Base-by-base conservation (phyloP, 106 monocot genomes). In the Allium sativum region DNA sequence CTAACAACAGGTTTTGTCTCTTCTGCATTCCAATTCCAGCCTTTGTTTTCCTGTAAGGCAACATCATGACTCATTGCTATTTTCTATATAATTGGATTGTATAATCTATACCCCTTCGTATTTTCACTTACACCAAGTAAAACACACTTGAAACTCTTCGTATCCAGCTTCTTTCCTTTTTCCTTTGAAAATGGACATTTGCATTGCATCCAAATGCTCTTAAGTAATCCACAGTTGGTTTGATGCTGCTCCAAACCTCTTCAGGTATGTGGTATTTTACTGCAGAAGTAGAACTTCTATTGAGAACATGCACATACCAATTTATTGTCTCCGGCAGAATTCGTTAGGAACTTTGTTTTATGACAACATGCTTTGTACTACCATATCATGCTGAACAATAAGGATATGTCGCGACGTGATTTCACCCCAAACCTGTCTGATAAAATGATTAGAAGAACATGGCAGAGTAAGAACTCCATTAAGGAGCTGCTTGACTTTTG, bases 291-390 rank as follows among this genome's bases (percentile, higher is more conserved):
- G 67, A 66, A 21, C 40, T 48, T 45, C 67, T 20, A 41, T 77
- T 77, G 1, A 72, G 46, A 10, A 72, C 9, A 67, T 70, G 61
- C 15, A 76, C 58, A 8, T 40, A 10, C 17, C 13, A 21, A 11
- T 16, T 22, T 1, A 66, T 60, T 9, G 71, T 58, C 48, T 77
- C 72, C 9, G 12, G 50, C 66, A 77, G 42, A 71, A 77, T 10
- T 2, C 41, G 1, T 44, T 55, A 7, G 72, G 77, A 8, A 77
- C 51, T 52, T 52, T 52, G 7, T 52, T n/a, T 7, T 51, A 10
- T 13, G 60, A 71, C 12, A 66, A 31, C n/a, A 78, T 42, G 8
- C 40, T 22, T 19, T 62, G 11, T 7, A 60, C 67, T 65, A 68
- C n/a, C n/a, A n/a, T n/a, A n/a, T n/a, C n/a, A n/a, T n/a, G n/a